A percentile compares a stretch with the other conserved stretches of the same genome.
These are phyloP conservation scores for Mortierella sp. DNA, from an alignment of 371 early-diverging fungal species.

Conservation along the genomic window DNA sequence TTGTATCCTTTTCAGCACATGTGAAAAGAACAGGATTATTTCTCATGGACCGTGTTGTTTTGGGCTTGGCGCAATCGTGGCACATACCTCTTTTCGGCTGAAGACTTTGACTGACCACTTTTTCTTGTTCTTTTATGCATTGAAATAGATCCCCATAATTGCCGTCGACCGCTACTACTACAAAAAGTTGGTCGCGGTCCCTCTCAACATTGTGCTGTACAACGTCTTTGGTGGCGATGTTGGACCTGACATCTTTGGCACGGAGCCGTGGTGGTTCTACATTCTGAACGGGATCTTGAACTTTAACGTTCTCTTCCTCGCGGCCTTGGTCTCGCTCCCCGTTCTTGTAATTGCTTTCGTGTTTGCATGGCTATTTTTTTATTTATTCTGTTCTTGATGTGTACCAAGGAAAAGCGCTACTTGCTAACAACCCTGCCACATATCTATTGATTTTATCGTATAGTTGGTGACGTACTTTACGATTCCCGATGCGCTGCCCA, in stretches of 20 bases:
- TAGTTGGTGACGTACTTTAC: slow-evolving; percentile 36
- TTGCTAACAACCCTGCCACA: background rate
- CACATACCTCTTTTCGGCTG: background rate
- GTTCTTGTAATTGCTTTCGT: slow-evolving; percentile 71
- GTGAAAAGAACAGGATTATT: background rate
- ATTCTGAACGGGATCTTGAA: slow-evolving; percentile 90
- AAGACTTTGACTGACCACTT: background rate
- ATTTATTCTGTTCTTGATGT: no score
- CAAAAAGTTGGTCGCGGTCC: slow-evolving; percentile 75
- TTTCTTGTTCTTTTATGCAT: background rate
- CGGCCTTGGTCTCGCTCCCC: slow-evolving; percentile 76
- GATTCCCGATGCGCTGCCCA: slow-evolving; percentile 37
- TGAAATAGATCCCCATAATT: slow-evolving; percentile 66
- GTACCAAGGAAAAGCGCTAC: background rate
- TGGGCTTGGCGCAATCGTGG: background rate
- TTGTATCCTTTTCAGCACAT: background rate
- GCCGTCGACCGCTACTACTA: slow-evolving; percentile 86
- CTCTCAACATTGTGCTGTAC: slow-evolving; percentile 90
- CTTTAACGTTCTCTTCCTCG: slow-evolving; percentile 84
- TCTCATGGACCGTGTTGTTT: background rate
- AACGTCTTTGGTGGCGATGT: slow-evolving; percentile 87
- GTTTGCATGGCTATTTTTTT: no score
- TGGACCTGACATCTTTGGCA: slow-evolving; percentile 92
- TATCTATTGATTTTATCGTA: slow-evolving; percentile 1
- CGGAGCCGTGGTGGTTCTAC: slow-evolving; percentile 95